Evolutionary conservation across 768 basidiomycete species (phyloP).

Genomic region (Psilocybe cyanescens): DNA sequence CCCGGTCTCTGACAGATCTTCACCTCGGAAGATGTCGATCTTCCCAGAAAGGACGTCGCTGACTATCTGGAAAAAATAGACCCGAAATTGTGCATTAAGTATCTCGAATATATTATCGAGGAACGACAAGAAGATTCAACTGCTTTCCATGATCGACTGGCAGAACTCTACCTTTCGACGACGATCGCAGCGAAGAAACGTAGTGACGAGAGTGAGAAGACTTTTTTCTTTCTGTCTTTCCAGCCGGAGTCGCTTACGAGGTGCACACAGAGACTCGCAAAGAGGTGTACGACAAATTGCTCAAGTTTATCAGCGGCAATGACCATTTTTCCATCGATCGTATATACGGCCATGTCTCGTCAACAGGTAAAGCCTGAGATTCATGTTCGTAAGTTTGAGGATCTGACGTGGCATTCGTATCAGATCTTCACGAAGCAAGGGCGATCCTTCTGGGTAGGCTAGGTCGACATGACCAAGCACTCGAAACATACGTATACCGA

Average conservation of each 20-base stretch:
- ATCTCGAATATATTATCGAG: slow-evolving; percentile 84
- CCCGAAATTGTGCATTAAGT: slow-evolving; percentile 70
- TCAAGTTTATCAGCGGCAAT: slow-evolving; percentile 77
- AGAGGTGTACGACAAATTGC: slow-evolving; percentile 67
- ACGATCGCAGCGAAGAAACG: slow-evolving; percentile 60
- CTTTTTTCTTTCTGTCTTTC: background rate
- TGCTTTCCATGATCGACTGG: slow-evolving; percentile 86
- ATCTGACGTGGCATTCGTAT: background rate
- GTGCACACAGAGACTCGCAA: slow-evolving; percentile 44
- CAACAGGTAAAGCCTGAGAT: slow-evolving; percentile 60
- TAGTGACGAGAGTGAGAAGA: slow-evolving; percentile 57
- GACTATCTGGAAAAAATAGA: slow-evolving; percentile 78
- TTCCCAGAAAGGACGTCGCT: slow-evolving; percentile 78
- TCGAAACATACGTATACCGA: slow-evolving; percentile 93
- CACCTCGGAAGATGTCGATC: slow-evolving; percentile 91
- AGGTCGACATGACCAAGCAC: slow-evolving; percentile 89
- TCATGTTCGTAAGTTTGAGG: too few species aligned
- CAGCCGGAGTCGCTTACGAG: background rate
- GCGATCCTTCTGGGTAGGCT: slow-evolving; percentile 90
- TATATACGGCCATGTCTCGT: slow-evolving; percentile 78
- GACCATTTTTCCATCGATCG: slow-evolving; percentile 75
- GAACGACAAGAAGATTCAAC: slow-evolving; percentile 69
- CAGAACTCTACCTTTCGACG: slow-evolving; percentile 82
- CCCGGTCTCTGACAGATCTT: slow-evolving; percentile 69
- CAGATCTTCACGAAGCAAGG: slow-evolving; percentile 89